Evolutionary conservation across 1,284 basidiomycete species (phyloP), one percentile per base, ranked within the genome.

Genomic region (Tylopilus sp.): DNA sequence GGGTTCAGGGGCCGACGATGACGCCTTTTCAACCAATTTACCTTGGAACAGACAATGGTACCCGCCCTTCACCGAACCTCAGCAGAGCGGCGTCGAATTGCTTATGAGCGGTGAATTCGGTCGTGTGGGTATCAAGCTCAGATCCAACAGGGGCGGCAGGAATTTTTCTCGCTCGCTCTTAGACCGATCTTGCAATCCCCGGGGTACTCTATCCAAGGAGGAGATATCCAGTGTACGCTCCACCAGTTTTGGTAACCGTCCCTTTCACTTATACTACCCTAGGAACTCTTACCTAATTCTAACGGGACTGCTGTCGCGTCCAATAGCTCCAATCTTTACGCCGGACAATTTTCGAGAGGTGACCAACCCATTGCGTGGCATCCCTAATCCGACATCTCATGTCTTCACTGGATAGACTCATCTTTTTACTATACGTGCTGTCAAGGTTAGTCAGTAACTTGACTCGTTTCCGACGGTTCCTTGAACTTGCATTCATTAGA

Each of bases 311-410:
- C 92, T 13, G 94, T 98, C 0, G 92, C 93, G 2, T 76, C 79
- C 33, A 94, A 94, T 63, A 78, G 80, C 5, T 76, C 85, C 14
- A 92, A 94, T 53, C 86, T 94, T 31, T 99, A 99, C 67, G 92
- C 88, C 13, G 97, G 93, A 0, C 95, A 98, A 69, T 98, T 88
- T 71, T 94, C 92, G 15, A 77, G 78, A 61, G 89, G 89, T 86
- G 56, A 52, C 57, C 61, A 29, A 50, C n/a, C 49, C 43, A 59
- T 40, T 64, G 68, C 53, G 68, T 67, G 62, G 49, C 60, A 61
- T 61, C 7, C 15, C 14, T 22, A 1, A 29, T 22, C 35, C 26
- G 10, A 48, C 33, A 35, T n/a, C 32, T 53, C 25, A 52, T 40
- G 29, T 48, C 22, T 26, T 49, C 41, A 51, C 22, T 55, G 28